A percentile compares a stretch with the other conserved stretches of the same genome.
Conservation (phyloP, 2,329 filamentous ascomycete species). For the Septoria petroselini region DNA sequence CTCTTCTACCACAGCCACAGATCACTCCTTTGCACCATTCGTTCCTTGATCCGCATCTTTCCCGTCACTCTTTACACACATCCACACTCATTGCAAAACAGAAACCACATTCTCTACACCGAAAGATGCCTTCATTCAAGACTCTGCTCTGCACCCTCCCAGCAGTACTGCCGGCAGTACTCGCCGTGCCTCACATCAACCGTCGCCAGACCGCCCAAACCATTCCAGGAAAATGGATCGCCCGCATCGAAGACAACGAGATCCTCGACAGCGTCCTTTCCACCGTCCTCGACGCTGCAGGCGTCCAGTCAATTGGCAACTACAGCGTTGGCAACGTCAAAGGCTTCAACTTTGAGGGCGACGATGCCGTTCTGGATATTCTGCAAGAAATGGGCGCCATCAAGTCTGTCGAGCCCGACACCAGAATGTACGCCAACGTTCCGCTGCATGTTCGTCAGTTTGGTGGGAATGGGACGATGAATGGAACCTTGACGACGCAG, state of each 20-base stretch:
- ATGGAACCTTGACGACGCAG: conserved; percentile 16
- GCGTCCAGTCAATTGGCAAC: conserved; percentile 31
- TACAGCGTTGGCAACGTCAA: conserved; percentile 41
- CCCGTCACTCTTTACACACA: conserved; percentile 9
- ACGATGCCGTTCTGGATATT: conserved; percentile 35
- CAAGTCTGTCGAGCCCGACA: conserved; percentile 43
- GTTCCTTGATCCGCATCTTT: background rate
- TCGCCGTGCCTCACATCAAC: conserved; percentile 18
- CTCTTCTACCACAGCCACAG: background rate
- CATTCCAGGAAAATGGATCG: conserved; percentile 25
- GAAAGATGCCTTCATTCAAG: conserved; percentile 7
- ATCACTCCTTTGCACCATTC: background rate
- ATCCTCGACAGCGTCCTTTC: conserved; percentile 16
- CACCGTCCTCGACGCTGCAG: conserved; percentile 17
- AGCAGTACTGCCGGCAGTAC: conserved; percentile 15
- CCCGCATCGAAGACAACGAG: conserved; percentile 18
- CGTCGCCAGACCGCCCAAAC: conserved; percentile 20
- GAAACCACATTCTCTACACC: background rate
- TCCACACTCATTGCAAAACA: conserved; percentile 5
- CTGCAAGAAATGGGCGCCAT: conserved; percentile 35
- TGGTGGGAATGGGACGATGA: conserved; percentile 6
- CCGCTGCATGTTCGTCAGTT: conserved; percentile 6
- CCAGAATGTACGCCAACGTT: conserved; percentile 36
- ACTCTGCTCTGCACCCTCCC: conserved; percentile 6
- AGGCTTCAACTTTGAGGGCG: conserved; percentile 41